Conservation (phyloP, 805 yeast species). For the Candida awuae region DNA sequence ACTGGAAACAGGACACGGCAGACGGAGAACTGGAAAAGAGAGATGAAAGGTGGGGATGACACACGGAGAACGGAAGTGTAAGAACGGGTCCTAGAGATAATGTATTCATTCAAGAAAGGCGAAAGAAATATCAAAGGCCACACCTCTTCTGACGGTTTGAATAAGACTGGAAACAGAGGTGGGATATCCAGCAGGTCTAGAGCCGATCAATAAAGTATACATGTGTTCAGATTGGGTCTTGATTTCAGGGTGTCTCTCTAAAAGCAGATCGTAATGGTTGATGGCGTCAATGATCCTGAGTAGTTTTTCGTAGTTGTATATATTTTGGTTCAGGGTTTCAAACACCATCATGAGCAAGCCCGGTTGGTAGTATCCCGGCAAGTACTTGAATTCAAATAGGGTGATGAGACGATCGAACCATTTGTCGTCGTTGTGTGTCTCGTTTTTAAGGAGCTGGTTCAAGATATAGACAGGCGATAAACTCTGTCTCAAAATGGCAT, state of each 20-base stretch:
- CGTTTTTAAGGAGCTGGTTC: slow-evolving; percentile 37
- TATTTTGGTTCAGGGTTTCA: slow-evolving; percentile 23
- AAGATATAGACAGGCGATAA: slow-evolving; percentile 66
- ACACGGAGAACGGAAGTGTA: not conserved
- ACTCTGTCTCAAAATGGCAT: slow-evolving; percentile 57
- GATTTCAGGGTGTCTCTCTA: slow-evolving; percentile 11
- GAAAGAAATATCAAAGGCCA: slow-evolving; percentile 24
- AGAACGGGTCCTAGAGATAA: not conserved
- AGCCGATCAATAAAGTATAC: slow-evolving; percentile 16
- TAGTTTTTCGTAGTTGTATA: slow-evolving; percentile 18
- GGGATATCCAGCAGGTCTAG: slow-evolving; percentile 10
- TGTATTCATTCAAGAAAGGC: slow-evolving; percentile 18
- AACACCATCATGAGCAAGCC: slow-evolving; percentile 42
- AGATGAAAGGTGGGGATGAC: too few relatives aligned
- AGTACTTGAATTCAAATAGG: slow-evolving; percentile 42
- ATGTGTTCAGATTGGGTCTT: slow-evolving; percentile 13
- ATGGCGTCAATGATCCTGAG: slow-evolving; percentile 20
- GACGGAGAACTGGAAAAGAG: too few relatives aligned
- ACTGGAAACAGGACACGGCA: too few relatives aligned
- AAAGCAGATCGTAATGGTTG: slow-evolving; percentile 18
- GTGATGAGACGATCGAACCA: slow-evolving; percentile 28
- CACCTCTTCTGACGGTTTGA: slow-evolving; percentile 17
- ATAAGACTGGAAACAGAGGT: slow-evolving; percentile 12
- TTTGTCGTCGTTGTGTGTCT: slow-evolving; percentile 18
- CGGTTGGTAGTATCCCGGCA: slow-evolving; percentile 45